Base-by-base conservation (phyloP, 2,329 filamentous ascomycete genomes). In the Penicillium sp. region DNA sequence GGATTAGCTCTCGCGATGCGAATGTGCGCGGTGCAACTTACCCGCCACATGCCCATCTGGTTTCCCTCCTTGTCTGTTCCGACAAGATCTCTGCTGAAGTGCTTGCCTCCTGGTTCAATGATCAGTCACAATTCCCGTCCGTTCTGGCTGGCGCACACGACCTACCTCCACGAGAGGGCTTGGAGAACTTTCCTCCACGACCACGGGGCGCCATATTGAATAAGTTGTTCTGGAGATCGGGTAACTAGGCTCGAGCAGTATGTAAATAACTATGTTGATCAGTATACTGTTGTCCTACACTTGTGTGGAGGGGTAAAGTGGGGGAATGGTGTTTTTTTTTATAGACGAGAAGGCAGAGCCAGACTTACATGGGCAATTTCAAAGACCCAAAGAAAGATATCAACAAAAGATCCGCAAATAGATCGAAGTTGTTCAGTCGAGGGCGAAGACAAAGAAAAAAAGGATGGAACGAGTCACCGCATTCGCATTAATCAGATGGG, bases 141-240 rank as follows among this genome's bases (percentile, higher is more conserved):
- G 8, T n/a, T 45, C 27, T 45, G 27, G 34, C 16, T 42, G 18
- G 41, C 44, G 52, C 56, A 61, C 83, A 65, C 55, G 48, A 62
- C 59, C 57, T 77, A 93, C 93, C 92, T 82, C 93, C 93, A 77
- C 93, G 84, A 65, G 90, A 92, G 64, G 88, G 91, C 81, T 97
- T 97, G 79, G 86, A 89, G 75, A 93, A 96, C 79, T 97, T 97
- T 76, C 92, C 91, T 67, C 89, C 92, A 71, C 92, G 89, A 65
- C 90, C 92, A 72, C 91, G 73, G 55, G 75, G 75, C 39, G 76
- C 66, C 75, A 78, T 78, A 27, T 54, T 63, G 54, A 48, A 21
- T 27, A 8, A 27, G 5, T 27, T 27, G 24, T 27, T 27, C 24
- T 27, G 24, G 4, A 27, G 24, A 27, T 27, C 24, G 24, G 24